Evolutionary conservation across 306 rosid genomes (phyloP).

Genomic region (Castanea sativa): DNA sequence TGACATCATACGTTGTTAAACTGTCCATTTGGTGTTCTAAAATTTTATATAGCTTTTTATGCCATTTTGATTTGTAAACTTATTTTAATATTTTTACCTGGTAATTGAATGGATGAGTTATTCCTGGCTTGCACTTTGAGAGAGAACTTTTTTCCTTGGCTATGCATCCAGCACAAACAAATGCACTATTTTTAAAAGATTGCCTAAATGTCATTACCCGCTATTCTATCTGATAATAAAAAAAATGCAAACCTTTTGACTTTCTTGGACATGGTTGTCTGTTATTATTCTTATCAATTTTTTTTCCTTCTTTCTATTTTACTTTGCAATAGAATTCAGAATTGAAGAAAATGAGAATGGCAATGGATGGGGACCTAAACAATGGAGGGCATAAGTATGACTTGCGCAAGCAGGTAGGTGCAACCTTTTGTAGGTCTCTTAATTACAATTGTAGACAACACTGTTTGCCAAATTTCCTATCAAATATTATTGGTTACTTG

Average conservation of each 20-base stretch:
- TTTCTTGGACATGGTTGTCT: background rate
- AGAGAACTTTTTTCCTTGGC: background rate
- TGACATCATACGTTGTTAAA: too few relatives aligned
- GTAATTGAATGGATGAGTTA: background rate
- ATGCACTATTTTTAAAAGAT: too few relatives aligned
- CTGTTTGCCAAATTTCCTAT: background rate
- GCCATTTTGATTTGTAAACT: too few relatives aligned
- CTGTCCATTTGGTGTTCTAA: too few relatives aligned
- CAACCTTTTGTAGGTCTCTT: background rate
- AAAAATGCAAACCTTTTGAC: background rate
- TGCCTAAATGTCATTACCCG: too few relatives aligned
- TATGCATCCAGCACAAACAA: background rate
- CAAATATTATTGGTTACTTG: background rate
- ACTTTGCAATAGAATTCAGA: constrained; percentile 48
- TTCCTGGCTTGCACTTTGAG: background rate
- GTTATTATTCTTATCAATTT: too few relatives aligned
- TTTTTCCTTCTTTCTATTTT: too few relatives aligned
- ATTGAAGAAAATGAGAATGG: constrained; percentile 29
- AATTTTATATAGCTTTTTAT: too few relatives aligned
- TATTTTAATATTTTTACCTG: too few relatives aligned
- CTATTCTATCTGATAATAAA: too few relatives aligned
- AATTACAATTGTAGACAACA: background rate
- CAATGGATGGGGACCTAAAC: constrained; percentile 19
- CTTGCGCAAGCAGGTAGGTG: constrained; percentile 56
- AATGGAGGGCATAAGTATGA: constrained; percentile 53